Base-by-base conservation (phyloP, 2,329 filamentous ascomycete genomes). In the Graphilbum fragrans region DNA sequence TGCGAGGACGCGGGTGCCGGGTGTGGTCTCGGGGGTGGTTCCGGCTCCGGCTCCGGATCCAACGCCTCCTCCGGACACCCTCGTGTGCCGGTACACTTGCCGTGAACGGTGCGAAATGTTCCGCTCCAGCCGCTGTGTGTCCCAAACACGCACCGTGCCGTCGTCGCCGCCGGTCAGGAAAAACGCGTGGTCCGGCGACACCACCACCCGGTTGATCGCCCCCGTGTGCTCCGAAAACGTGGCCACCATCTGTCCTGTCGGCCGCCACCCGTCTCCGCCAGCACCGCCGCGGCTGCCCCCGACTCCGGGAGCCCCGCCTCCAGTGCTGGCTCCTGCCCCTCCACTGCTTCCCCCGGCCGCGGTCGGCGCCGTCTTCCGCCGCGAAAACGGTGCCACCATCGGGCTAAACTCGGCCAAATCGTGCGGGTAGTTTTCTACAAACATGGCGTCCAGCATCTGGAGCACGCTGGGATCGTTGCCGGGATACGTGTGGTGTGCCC, bases 121-220 rank as follows among this genome's bases (percentile, higher is more conserved):
- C 35, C 87, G 82, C 61, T 98, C 92, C 7, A 98, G 70, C 20
- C 92, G 75, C 21, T 79, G 80, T 21, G 86, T 82, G 61, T 98
- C 92, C 92, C 92, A 98, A 5, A 98, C 73, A 55, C 86, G 94
- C 43, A 95, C 85, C 7, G 75, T 78, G 3, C 92, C 86, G 59
- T 98, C 92, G 53, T 94, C 86, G 10, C 88, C 90, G 7, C 80
- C 90, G 1, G 92, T 96, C 43, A 95, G 72, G 59, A 98, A 98
- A 63, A 98, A 98, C 5, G 80, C 66, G 57, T 98, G 90, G 55
- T 98, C 92, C 1, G 90, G 86, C 2, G 92, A 81, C 8, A 86
- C 76, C 2, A 83, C 69, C 11, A 96, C 76, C 10, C 88, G 77
- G 53, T 83, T 94, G 48, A 96, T 77, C 8, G 85, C 75, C 1